Conservation (phyloP, 495 filamentous ascomycete genomes). For the Achaetomiella virescens region DNA sequence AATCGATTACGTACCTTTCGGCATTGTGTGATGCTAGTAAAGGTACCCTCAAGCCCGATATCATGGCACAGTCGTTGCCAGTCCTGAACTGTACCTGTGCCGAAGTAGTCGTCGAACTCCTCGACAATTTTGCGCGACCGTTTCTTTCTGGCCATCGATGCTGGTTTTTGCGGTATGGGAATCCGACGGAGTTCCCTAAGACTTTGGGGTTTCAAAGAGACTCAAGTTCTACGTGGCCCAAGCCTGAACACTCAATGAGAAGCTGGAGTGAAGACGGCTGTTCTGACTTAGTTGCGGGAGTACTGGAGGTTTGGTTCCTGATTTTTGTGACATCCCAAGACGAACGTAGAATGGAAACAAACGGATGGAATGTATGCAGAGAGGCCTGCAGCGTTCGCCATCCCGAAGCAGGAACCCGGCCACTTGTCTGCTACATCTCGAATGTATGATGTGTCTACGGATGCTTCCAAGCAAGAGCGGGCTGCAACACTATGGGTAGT, state of each 20-base stretch:
- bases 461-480: no score
- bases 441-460: no score
- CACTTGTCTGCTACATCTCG: no score
- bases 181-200: no score
- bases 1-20: constrained; percentile 22
- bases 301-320: neutral
- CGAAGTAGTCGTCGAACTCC: constrained; percentile 28
- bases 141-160: constrained; percentile 5
- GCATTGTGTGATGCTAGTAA: constrained; percentile 33
- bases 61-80: constrained; percentile 35
- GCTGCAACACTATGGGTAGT: no score
- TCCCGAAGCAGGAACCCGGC: neutral
- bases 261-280: no score
- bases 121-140: constrained; percentile 5
- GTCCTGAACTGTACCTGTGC: constrained; percentile 23
- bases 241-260: no score
- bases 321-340: neutral
- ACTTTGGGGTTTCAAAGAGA: neutral
- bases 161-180: neutral
- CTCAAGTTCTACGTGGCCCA: no score
- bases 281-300: neutral
- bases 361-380: neutral
- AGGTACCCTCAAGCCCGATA: constrained; percentile 24
- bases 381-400: neutral
- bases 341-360: neutral